Conservation (phyloP, 768 basidiomycete genomes). For the Phlegmacium glaucopus region DNA sequence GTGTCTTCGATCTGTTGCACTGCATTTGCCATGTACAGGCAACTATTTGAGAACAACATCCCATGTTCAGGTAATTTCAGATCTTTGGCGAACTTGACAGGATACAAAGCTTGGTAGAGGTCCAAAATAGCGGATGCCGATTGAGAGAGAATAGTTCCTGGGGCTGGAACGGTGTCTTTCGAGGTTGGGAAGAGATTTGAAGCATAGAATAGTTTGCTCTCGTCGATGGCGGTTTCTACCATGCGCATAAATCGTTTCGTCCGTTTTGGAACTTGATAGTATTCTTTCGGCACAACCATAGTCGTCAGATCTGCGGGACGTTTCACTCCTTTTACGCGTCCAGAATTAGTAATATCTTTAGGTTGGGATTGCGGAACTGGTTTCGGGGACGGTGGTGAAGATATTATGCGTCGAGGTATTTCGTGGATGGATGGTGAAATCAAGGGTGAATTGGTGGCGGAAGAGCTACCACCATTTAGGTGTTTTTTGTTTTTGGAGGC, state of each 20-base stretch:
- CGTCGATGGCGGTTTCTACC: constrained; percentile 60
- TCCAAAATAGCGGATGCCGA: constrained; percentile 69
- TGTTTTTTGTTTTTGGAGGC: constrained; percentile 52
- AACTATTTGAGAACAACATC: constrained; percentile 84
- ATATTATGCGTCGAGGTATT: constrained; percentile 1
- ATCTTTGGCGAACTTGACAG: constrained; percentile 50
- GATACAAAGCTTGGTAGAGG: constrained; percentile 76
- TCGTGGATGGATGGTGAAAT: constrained; percentile 18
- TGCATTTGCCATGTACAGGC: constrained; percentile 59
- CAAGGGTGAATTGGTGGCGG: constrained; percentile 16
- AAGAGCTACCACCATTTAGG: constrained; percentile 26
- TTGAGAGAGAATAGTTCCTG: constrained; percentile 57
- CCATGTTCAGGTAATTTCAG: constrained; percentile 49
- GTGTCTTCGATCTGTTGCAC: constrained; percentile 38
- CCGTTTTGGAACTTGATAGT: constrained; percentile 57
- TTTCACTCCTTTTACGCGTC: constrained; percentile 15
- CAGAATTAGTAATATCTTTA: constrained; percentile 2
- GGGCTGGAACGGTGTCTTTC: constrained; percentile 26
- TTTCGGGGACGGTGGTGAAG: constrained; percentile 11
- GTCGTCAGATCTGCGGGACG: constrained; percentile 18
- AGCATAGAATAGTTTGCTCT: constrained; percentile 60
- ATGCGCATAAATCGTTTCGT: constrained; percentile 51
- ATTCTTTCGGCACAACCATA: constrained; percentile 40
- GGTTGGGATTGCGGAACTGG: constrained; percentile 6
- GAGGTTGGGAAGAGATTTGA: constrained; percentile 49